These are phyloP conservation scores for Aspergillus chevalieri DNA, from an alignment of 2,329 filamentous ascomycete genomes.

Conservation along the genomic window DNA sequence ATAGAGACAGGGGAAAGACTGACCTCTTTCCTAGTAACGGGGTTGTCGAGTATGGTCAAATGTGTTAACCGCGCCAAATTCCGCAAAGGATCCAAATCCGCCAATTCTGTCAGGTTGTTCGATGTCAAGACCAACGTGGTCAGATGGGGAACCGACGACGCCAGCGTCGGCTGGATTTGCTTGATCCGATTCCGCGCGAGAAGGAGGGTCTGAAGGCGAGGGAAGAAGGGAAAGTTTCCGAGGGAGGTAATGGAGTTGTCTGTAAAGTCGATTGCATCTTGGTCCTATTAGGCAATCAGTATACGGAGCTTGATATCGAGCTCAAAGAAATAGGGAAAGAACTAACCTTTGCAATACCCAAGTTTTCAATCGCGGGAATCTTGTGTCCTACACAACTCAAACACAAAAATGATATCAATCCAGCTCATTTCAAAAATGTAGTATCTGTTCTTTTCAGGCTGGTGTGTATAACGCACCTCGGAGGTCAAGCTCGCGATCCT, in stretches of 20 bases:
- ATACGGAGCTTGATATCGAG: conserved; percentile 1
- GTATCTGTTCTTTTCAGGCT: conserved; percentile 88
- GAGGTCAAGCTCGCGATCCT: conserved; percentile 97
- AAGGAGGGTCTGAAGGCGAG: conserved; percentile 78
- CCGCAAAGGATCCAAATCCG: conserved; percentile 76
- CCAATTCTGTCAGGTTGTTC: conserved; percentile 77
- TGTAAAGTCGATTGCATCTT: conserved; percentile 96
- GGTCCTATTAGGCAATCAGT: conserved; percentile 54
- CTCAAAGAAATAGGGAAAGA: not conserved
- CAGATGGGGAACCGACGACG: conserved; percentile 73
- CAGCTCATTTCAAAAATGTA: conserved; percentile 70
- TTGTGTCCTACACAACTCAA: conserved; percentile 72
- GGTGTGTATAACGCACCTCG: conserved; percentile 69
- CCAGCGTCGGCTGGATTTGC: conserved; percentile 69
- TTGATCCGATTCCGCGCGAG: conserved; percentile 83
- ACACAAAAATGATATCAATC: conserved; percentile 69
- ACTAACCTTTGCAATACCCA: conserved; percentile 87
- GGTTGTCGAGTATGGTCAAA: conserved; percentile 77
- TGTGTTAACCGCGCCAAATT: conserved; percentile 67
- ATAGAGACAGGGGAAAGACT: conserved; percentile 25
- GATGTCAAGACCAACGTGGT: conserved; percentile 73
- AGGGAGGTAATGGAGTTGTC: conserved; percentile 93
- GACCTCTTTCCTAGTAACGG: conserved; percentile 87
- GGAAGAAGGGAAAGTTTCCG: conserved; percentile 87
- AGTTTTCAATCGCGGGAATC: conserved; percentile 94